Base-by-base conservation (phyloP, 2,329 filamentous ascomycete genomes). In the Apiospora malaysiana region DNA sequence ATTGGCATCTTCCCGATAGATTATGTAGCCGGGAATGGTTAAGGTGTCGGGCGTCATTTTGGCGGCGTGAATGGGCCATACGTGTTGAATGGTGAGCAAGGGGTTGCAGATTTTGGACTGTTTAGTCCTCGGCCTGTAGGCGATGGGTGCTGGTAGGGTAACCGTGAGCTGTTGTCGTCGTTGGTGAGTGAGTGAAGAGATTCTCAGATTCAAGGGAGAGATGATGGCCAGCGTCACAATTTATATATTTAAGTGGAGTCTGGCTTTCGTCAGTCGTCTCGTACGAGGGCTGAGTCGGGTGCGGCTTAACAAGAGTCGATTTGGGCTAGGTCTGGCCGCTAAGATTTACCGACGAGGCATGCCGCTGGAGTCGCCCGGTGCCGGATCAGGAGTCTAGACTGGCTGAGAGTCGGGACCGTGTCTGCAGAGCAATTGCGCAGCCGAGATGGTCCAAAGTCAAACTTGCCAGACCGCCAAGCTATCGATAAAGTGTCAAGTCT, bases 21-120 rank as follows among this genome's bases (percentile, higher is more conserved):
- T 82, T 71, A 82, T 83, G 79, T 85, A 85, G 68, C 83, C 83
- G 74, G 83, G 78, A 77, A 85, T 82, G 73, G 81, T 81, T 72
- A 79, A 79, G 72, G 82, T 83, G 77, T 85, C 83, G 76, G 74
- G 74, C 78, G 81, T 82, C 81, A 83, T 83, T 77, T 69, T 82
- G 77, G 8, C 59, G 68, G 6, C 69, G 59, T 32, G 70, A 68
- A 40, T 73, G 68, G n/a, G 69, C 59, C 67, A 74, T 72, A 68
- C 70, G 67, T 59, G 6, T 59, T 10, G 51, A 59, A 9, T 59
- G 27, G 18, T 1, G 27, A 37, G 27, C 51, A 59, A 27, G 51
- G 16, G 23, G 51, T 37, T 59, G 51, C 51, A 9, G 21, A 18
- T 37, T 9, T 32, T 21, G 51, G 51, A 59, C 51, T 32, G 8